Evolutionary conservation across 768 basidiomycete genomes (phyloP).

Genomic region (Boletus sensibilis): DNA sequence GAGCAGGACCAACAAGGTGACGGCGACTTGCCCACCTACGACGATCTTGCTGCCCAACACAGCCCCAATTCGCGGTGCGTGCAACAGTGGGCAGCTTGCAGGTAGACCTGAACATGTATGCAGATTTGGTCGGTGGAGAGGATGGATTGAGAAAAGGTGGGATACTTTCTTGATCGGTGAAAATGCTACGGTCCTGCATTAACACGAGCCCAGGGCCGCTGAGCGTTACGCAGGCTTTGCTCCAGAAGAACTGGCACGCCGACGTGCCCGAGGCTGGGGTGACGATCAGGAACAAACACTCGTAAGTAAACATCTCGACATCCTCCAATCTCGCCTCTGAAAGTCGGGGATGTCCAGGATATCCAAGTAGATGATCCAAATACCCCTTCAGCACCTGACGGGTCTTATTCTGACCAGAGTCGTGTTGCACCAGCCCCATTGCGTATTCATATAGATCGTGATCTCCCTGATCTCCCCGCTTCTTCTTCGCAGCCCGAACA

Average conservation of each 20-base stretch:
- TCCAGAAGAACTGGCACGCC: constrained; percentile 52
- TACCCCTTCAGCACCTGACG: constrained; percentile 1
- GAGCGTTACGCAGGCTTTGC: constrained; percentile 72
- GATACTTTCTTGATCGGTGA: constrained; percentile 3
- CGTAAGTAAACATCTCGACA: constrained; percentile 13
- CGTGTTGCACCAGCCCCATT: constrained; percentile 24
- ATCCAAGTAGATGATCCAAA: constrained; percentile 11
- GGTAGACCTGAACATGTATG: neutral
- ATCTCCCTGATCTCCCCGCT: constrained; percentile 30
- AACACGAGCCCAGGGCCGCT: constrained; percentile 57
- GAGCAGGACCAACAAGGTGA: constrained; percentile 44
- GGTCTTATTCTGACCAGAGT: constrained; percentile 9
- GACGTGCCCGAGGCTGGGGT: constrained; percentile 73
- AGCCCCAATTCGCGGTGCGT: constrained; percentile 80
- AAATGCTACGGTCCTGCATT: neutral
- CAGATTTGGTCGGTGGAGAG: constrained; percentile 84
- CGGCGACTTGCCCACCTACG: constrained; percentile 73
- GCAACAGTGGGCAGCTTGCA: constrained; percentile 1
- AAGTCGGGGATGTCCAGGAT: constrained; percentile 7
- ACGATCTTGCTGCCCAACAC: constrained; percentile 71
- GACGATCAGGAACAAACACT: constrained; percentile 32
- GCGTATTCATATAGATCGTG: constrained; percentile 46
- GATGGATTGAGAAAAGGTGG: constrained; percentile 88
- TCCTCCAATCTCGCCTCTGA: constrained; percentile 8
- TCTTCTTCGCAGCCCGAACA: constrained; percentile 9